Percentiles rank a stretch among this genome's conserved stretches.
Evolutionary conservation across 192 early-diverging fungal genomes (phyloP).

Genomic region (Linnemannia schmuckeri): DNA sequence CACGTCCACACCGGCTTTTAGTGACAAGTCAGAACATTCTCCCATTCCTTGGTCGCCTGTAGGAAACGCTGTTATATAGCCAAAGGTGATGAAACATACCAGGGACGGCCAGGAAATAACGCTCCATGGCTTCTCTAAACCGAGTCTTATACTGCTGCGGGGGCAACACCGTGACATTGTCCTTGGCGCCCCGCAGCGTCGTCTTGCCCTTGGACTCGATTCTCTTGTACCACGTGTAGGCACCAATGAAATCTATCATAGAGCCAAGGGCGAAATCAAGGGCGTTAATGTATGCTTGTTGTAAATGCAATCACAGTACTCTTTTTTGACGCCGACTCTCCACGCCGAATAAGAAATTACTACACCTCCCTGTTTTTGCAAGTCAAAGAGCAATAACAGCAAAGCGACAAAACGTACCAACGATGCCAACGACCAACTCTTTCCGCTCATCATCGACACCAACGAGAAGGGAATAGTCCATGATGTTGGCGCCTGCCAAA

Average conservation of each 20-base stretch:
- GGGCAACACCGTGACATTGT: constrained; percentile 90
- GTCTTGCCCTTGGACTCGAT: constrained; percentile 84
- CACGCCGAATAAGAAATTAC: not conserved
- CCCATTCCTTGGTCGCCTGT: not conserved
- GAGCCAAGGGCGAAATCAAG: not conserved
- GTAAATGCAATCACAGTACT: not conserved
- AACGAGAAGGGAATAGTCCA: constrained; percentile 97
- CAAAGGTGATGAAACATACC: constrained; percentile 57
- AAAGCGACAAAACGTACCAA: constrained; percentile 25
- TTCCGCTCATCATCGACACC: constrained; percentile 89
- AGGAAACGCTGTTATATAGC: not conserved
- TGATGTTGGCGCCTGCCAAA: constrained; percentile 89
- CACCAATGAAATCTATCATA: constrained; percentile 89
- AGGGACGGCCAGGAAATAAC: constrained; percentile 89
- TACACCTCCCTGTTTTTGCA: not conserved
- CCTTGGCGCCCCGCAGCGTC: constrained; percentile 76
- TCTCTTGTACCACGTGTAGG: constrained; percentile 98
- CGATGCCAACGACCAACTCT: constrained; percentile 87
- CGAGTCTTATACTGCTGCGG: constrained; percentile 94
- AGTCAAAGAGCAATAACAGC: constrained; percentile 1
- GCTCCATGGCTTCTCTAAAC: constrained; percentile 90
- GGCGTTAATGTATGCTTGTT: not conserved
- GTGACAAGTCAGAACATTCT: too few relatives aligned
- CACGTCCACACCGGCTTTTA: not conserved
- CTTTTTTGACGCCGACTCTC: not conserved